These are phyloP conservation scores for Allantophomopsis lycopodina DNA, from an alignment of 2,329 filamentous ascomycete genomes.

Conservation along the genomic window DNA sequence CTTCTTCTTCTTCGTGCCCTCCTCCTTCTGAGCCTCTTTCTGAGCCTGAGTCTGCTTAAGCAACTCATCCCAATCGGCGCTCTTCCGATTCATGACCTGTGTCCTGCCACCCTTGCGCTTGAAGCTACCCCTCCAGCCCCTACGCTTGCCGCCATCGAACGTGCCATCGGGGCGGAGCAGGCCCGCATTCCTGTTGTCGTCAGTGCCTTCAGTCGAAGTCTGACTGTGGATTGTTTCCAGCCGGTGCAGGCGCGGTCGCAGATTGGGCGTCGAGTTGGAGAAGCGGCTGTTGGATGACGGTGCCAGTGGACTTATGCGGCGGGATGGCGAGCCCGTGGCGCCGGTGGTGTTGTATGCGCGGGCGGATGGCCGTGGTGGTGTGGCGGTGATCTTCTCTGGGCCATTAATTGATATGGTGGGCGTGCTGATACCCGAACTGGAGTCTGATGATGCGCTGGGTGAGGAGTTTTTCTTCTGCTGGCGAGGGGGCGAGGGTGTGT, in stretches of 20 bases:
- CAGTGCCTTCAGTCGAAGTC: conserved; percentile 10
- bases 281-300: conserved; percentile 11
- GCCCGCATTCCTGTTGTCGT: background rate
- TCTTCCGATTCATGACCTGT: background rate
- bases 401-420: background rate
- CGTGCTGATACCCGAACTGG: conserved; percentile 3
- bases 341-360: conserved; percentile 1
- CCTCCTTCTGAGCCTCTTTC: too few species aligned
- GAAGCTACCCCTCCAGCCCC: background rate
- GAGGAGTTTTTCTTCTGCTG: conserved; percentile 2
- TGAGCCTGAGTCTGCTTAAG: background rate
- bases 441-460: conserved; percentile 5
- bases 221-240: conserved; percentile 40
- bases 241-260: conserved; percentile 32
- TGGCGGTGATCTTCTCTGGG: background rate
- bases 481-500: background rate
- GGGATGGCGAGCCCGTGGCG: conserved; percentile 6
- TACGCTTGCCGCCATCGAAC: background rate
- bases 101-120: background rate
- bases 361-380: background rate
- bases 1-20: too few species aligned
- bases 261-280: conserved; percentile 30
- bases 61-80: background rate
- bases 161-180: background rate
- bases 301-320: conserved; percentile 3